Percentiles rank a stretch among this genome's conserved stretches.
Conservation (phyloP, 2,329 filamentous ascomycete species). For the Graphium sp. region DNA sequence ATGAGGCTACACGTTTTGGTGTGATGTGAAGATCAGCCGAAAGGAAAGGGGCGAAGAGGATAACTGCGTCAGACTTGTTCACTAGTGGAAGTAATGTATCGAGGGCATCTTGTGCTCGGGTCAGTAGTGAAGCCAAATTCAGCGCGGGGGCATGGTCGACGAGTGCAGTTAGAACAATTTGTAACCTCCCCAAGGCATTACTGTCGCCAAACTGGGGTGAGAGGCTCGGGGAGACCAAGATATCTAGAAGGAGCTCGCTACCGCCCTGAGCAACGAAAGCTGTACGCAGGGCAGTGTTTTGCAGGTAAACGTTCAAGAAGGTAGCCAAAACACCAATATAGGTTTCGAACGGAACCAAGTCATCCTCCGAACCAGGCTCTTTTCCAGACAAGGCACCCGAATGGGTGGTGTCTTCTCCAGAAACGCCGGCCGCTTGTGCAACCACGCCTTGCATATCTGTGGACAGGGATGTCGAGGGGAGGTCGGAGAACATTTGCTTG, state of each 20-base stretch:
- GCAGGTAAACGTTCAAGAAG: conserved; percentile 61
- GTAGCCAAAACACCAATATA: conserved; percentile 50
- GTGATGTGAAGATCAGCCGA: conserved; percentile 17
- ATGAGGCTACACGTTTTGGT: conserved; percentile 15
- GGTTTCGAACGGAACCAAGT: conserved; percentile 2
- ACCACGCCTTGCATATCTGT: conserved; percentile 15
- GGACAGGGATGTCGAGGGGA: conserved; percentile 18
- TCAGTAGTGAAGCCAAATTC: conserved; percentile 65
- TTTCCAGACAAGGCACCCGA: too few relatives aligned
- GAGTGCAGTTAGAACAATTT: conserved; percentile 58
- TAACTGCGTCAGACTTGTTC: conserved; percentile 31
- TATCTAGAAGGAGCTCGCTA: conserved; percentile 68
- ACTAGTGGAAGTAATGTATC: conserved; percentile 52
- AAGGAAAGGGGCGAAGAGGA: conserved; percentile 61
- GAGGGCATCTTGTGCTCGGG: conserved; percentile 53
- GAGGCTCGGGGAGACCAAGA: conserved; percentile 68
- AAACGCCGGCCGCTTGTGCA: background rate
- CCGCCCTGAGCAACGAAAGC: conserved; percentile 66
- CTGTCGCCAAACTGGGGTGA: conserved; percentile 44
- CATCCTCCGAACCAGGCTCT: too few relatives aligned
- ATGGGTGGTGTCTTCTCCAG: conserved; percentile 9
- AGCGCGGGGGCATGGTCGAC: conserved; percentile 69
- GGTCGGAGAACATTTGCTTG: too few relatives aligned
- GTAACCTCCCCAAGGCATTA: conserved; percentile 51
- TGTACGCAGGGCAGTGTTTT: conserved; percentile 54